Conservation (phyloP, 2,329 filamentous ascomycete species). For the Tolypocladium guangdongense region DNA sequence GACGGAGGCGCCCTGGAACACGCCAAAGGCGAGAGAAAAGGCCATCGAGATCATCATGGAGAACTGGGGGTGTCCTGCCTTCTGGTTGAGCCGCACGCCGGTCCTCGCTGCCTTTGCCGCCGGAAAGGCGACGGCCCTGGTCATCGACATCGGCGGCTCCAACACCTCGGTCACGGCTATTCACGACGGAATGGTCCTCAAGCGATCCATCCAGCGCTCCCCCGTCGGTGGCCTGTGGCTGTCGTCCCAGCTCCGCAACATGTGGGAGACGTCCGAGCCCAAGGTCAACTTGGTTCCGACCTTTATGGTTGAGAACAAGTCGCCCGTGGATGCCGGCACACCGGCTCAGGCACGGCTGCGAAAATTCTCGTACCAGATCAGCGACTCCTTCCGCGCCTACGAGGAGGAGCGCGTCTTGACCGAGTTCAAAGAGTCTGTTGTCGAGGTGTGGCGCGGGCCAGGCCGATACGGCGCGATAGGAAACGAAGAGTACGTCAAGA, state of each 20-base stretch:
- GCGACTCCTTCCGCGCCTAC: constrained; percentile 64
- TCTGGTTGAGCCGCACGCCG: constrained; percentile 82
- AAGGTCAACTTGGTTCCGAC: constrained; percentile 69
- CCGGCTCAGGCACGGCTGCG: constrained; percentile 67
- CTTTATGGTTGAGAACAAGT: constrained; percentile 81
- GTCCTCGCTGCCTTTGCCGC: constrained; percentile 86
- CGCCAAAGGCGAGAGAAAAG: constrained; percentile 79
- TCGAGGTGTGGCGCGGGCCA: constrained; percentile 83
- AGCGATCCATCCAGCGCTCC: constrained; percentile 79
- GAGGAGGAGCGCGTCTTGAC: constrained; percentile 89
- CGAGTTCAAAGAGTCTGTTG: constrained; percentile 96
- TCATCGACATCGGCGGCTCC: constrained; percentile 83
- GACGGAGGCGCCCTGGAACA: constrained; percentile 92
- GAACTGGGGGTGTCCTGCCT: constrained; percentile 88
- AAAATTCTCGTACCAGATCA: constrained; percentile 51
- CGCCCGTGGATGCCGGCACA: constrained; percentile 74
- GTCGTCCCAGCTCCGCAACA: constrained; percentile 72
- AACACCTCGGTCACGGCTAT: constrained; percentile 84
- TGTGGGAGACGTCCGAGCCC: constrained; percentile 62
- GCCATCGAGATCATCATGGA: constrained; percentile 95
- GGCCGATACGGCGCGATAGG: constrained; percentile 52
- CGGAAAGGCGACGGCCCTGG: constrained; percentile 85
- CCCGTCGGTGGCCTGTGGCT: constrained; percentile 83
- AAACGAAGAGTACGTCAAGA: constrained; percentile 67
- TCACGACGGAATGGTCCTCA: constrained; percentile 88